Evolutionary conservation across 106 monocot genomes (phyloP), one percentile per base, ranked within the genome.

Genomic region (Dendrobium chrysotoxum): DNA sequence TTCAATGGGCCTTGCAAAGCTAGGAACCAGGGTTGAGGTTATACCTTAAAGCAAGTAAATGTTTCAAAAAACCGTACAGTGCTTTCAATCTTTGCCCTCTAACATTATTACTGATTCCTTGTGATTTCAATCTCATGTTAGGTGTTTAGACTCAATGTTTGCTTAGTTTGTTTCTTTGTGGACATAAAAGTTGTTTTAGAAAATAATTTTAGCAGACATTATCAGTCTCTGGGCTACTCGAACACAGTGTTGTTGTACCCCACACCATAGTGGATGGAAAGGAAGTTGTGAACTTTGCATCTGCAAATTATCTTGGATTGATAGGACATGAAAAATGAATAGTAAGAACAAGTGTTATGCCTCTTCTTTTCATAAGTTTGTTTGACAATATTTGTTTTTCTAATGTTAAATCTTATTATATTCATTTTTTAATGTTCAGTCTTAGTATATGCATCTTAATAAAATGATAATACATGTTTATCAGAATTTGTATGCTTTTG

Each of bases 251-350:
- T 82, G 95, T 95, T 40, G 87, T 84, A 35, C 89, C 95, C 1
- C 98, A 99, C 76, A 87, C 92, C 35, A 82, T 86, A 13, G 85
- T 99, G 82, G 88, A 93, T 82, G 98, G 95, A 40, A 92, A 91
- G 83, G 98, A 95, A 85, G 95, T 99, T 77, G 85, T 99, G n/a
- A 99, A 99, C 82, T 93, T 99, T 87, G 91, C 98, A 75, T 95
- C 92, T 20, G 95, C 95, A 83, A 99, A 99, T 76, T 99, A 92
- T 87, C 98, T 99, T 85, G 98, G 98, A 79, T 87, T 99, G 61
- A 72, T 99, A 75, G 98, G 95, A 50, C 81, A 93, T 85, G 89
- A 95, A 66, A 95, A 95, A 64, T 86, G 95, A 84, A 90, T 88
- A 83, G 98, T 95, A 83, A 88, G 95, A 5, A 64, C 23, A 72